phyloP scores from a whole-genome alignment of 306 rosid species.

The Dryas octopetala region DNA sequence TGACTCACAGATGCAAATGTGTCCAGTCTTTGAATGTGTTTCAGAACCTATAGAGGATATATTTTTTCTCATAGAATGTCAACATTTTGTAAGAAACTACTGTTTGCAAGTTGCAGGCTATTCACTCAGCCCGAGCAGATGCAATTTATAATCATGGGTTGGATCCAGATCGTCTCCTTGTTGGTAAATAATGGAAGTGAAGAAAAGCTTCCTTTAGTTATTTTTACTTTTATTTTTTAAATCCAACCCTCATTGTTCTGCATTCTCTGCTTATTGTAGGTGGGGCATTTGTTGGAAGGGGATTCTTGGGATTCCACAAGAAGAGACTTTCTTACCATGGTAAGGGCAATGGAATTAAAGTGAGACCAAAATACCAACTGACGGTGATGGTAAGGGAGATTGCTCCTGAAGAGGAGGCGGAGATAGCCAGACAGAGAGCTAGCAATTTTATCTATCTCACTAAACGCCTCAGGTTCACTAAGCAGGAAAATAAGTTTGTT shows the following conservation, averaged over 20 bases:
- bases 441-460: conserved; percentile 64
- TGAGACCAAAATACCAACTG: conserved; percentile 70
- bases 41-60: not conserved
- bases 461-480: conserved; percentile 36
- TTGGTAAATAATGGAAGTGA: conserved; percentile 48
- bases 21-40: not conserved
- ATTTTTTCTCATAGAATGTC: not conserved
- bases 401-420: conserved; percentile 79
- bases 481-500: conserved; percentile 60
- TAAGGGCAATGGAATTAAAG: conserved; percentile 47
- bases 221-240: not conserved
- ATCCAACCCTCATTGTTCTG: conserved; percentile 24
- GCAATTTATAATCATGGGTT: conserved; percentile 87
- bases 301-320: conserved; percentile 33
- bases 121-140: conserved; percentile 84
- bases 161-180: conserved; percentile 79
- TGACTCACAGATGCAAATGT: not conserved
- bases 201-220: conserved; percentile 6
- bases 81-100: conserved; percentile 5
- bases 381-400: conserved; percentile 77
- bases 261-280: conserved; percentile 38
- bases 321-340: conserved; percentile 53
- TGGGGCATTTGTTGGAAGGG: conserved; percentile 82
- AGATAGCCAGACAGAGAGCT: conserved; percentile 74
- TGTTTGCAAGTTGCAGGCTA: conserved; percentile 73